These are phyloP conservation scores for Lathyrus aphaca DNA, from an alignment of 306 rosid species.

Conservation along the genomic window DNA sequence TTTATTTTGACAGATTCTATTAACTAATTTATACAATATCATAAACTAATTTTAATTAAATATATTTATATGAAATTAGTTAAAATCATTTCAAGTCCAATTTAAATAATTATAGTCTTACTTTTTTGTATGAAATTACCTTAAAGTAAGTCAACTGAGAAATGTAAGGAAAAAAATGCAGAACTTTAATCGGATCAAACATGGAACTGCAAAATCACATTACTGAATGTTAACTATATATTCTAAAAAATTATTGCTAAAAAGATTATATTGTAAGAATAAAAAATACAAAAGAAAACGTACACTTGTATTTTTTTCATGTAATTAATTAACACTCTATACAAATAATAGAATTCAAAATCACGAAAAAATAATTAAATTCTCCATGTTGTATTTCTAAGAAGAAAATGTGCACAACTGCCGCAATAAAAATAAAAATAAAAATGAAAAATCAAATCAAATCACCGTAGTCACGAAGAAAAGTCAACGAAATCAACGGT, in stretches of 20 bases:
- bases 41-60: background rate
- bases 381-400: background rate
- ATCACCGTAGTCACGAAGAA: constrained; percentile 36
- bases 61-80: background rate
- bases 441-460: background rate
- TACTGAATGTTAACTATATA: constrained; percentile 24
- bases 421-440: background rate
- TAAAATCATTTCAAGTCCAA: background rate
- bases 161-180: background rate
- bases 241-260: background rate
- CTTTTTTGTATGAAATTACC: background rate
- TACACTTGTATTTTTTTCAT: constrained; percentile 31
- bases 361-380: background rate
- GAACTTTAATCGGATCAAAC: background rate
- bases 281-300: background rate
- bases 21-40: background rate
- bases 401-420: constrained; percentile 32
- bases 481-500: constrained; percentile 67
- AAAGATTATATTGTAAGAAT: background rate
- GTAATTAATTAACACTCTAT: constrained; percentile 41
- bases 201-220: constrained; percentile 25
- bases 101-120: background rate
- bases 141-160: constrained; percentile 5
- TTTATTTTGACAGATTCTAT: no score
- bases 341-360: constrained; percentile 36